These are phyloP conservation scores for Filosporella fistucella DNA, from an alignment of 495 filamentous ascomycete genomes.

Conservation along the genomic window DNA sequence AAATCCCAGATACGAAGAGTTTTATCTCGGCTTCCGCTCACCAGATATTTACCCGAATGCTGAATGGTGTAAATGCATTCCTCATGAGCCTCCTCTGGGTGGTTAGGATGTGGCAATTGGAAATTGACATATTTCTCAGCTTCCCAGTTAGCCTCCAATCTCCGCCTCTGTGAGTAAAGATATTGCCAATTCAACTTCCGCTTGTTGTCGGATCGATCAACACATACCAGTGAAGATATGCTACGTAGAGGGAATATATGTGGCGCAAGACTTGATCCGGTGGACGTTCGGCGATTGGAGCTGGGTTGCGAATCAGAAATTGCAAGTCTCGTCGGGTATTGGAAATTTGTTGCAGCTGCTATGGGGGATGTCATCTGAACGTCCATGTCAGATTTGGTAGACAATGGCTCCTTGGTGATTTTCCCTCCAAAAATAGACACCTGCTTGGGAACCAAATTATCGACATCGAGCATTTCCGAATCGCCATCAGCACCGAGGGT, in stretches of 20 bases:
- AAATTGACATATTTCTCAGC: conserved; percentile 78
- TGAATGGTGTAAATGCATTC: conserved; percentile 97
- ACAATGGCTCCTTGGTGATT: conserved; percentile 1
- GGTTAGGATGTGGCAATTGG: conserved; percentile 78
- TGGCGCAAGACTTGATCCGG: too few species aligned
- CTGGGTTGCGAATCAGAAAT: conserved; percentile 4
- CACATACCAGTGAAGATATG: conserved; percentile 21
- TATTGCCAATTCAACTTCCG: conserved; percentile 75
- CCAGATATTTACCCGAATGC: conserved; percentile 77
- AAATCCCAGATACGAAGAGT: conserved; percentile 90
- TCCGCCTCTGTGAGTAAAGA: conserved; percentile 80
- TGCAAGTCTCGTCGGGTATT: neutral
- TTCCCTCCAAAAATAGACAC: conserved; percentile 16
- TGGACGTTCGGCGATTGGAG: neutral
- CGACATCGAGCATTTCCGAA: conserved; percentile 39
- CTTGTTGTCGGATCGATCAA: conserved; percentile 26
- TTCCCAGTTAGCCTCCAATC: conserved; percentile 89
- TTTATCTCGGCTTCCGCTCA: conserved; percentile 87
- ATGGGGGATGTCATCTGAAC: conserved; percentile 11
- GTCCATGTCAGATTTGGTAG: conserved; percentile 10
- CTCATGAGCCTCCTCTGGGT: conserved; percentile 76
- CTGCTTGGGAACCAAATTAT: conserved; percentile 17
- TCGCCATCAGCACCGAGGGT: conserved; percentile 34
- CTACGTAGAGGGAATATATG: conserved; percentile 1
- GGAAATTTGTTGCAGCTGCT: neutral